Evolutionary conservation across 352 stramenopile genomes (phyloP).

Genomic region (Phytopythium aichiense): DNA sequence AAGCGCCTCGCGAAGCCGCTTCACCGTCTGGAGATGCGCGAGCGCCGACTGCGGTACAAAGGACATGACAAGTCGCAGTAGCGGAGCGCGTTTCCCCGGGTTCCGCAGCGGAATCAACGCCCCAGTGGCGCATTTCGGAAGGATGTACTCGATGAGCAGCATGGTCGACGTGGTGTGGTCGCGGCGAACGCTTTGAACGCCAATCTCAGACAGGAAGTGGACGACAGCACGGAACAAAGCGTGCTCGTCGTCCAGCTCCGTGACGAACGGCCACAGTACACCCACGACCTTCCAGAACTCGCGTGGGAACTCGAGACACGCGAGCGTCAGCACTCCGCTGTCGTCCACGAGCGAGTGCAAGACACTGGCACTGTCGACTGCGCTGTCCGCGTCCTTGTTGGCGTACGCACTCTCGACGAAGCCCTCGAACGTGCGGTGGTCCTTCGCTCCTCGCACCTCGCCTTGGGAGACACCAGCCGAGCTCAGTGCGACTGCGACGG

Average conservation of each 20-base stretch:
- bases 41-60: conserved; percentile 50
- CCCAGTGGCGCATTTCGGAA: conserved; percentile 37
- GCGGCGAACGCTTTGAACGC: conserved; percentile 37
- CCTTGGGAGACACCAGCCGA: conserved; percentile 17
- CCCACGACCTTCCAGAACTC: conserved; percentile 81
- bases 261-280: conserved; percentile 44
- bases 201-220: conserved; percentile 34
- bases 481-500: conserved; percentile 30
- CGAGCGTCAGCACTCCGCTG: conserved; percentile 40
- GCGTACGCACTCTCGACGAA: conserved; percentile 50
- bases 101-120: conserved; percentile 20
- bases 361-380: conserved; percentile 25
- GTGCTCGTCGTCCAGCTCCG: conserved; percentile 42
- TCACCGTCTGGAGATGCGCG: conserved; percentile 72
- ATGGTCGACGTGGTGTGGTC: conserved; percentile 39
- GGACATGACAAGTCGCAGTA: conserved; percentile 59
- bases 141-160: conserved; percentile 50
- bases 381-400: conserved; percentile 34
- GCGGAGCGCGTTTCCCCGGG: conserved; percentile 36
- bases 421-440: conserved; percentile 52
- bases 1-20: conserved; percentile 64
- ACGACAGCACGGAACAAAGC: conserved; percentile 31
- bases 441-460: conserved; percentile 39
- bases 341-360: conserved; percentile 43
- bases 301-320: conserved; percentile 70